Evolutionary conservation across 768 basidiomycete species (phyloP), one percentile per base, ranked within the genome.

Genomic region (Termitomyces sp.): DNA sequence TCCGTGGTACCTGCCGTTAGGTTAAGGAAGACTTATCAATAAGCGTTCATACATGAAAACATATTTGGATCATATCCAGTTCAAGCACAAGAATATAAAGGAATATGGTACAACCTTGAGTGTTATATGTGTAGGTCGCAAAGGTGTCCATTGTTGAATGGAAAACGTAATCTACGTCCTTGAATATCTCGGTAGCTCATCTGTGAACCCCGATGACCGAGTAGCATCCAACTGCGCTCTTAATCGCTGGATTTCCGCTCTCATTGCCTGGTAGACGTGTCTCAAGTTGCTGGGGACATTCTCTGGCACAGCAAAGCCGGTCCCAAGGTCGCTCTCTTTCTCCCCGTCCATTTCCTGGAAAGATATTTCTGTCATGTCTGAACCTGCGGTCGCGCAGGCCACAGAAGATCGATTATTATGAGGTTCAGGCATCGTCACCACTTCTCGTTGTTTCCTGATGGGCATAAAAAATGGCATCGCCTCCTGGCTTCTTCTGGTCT

Each of bases 141-240:
- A 22, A 41, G n/a, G 40, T 3, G 18, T 8, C 2, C 6, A 0
- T 6, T 5, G 38, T 38, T 20, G 14, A 13, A 7, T 26, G 22
- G 44, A 26, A 3, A 6, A 45, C 7, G 16, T 28, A 3, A 46
- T 28, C 9, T 18, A 43, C 11, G 28, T 10, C 26, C 44, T 38
- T 14, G 58, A 53, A 28, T 65, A 65, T 24, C 46, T 60, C 0
- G 62, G 64, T 14, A 60, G 56, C 36, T 66, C 65, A 26, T 62
- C 46, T 26, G 50, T 46, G 20, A 57, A 44, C 24, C 57, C 56
- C 18, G 46, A 49, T 9, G 55, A 51, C 60, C 59, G 48, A 14
- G 52, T 45, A 11, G 55, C 58, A 18, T 46, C 38, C 28, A 36
- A 48, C 49, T 60, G 62, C 26, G 32, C 28, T 30, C 56, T 54